Evolutionary conservation across 1,284 basidiomycete genomes (phyloP).

Genomic region (Ustilago xerochloae): DNA sequence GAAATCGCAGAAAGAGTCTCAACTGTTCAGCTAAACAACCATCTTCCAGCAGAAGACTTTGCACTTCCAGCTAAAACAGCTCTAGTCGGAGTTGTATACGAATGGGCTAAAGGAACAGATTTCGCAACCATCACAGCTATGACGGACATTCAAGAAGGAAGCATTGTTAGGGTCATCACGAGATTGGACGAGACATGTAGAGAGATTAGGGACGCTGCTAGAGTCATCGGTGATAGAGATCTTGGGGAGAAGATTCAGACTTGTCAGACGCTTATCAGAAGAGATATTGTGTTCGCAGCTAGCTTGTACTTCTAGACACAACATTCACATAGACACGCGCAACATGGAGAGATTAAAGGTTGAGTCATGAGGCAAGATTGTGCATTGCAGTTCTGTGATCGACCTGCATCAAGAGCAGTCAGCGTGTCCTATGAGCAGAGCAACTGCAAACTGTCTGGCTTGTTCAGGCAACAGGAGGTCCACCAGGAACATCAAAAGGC

Average conservation of each 20-base stretch:
- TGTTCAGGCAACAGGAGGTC: constrained; percentile 21
- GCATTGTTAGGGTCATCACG: constrained; percentile 95
- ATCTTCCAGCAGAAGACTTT: constrained; percentile 70
- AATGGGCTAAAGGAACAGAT: constrained; percentile 98
- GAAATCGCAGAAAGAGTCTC: constrained; percentile 86
- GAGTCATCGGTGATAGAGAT: constrained; percentile 95
- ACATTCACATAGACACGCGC: neutral
- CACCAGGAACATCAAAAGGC: constrained; percentile 15
- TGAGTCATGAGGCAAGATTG: neutral
- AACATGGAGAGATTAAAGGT: neutral
- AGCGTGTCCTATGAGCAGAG: too few relatives aligned
- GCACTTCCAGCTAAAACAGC: constrained; percentile 70
- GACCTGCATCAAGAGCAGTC: neutral
- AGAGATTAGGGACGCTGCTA: constrained; percentile 94
- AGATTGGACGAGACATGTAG: constrained; percentile 95
- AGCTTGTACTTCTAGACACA: constrained; percentile 59
- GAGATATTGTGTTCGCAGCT: constrained; percentile 66
- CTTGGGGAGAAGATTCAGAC: constrained; percentile 98
- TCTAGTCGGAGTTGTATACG: constrained; percentile 93
- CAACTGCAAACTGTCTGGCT: neutral
- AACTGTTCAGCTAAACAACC: constrained; percentile 79
- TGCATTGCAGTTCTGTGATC: neutral
- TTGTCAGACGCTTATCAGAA: constrained; percentile 83
- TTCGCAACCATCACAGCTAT: constrained; percentile 92
- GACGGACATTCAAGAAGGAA: constrained; percentile 96